A percentile compares a stretch with the other conserved stretches of the same genome.
Evolutionary conservation across 1,284 basidiomycete genomes (phyloP).

Genomic region (Thecaphora thlaspeos): DNA sequence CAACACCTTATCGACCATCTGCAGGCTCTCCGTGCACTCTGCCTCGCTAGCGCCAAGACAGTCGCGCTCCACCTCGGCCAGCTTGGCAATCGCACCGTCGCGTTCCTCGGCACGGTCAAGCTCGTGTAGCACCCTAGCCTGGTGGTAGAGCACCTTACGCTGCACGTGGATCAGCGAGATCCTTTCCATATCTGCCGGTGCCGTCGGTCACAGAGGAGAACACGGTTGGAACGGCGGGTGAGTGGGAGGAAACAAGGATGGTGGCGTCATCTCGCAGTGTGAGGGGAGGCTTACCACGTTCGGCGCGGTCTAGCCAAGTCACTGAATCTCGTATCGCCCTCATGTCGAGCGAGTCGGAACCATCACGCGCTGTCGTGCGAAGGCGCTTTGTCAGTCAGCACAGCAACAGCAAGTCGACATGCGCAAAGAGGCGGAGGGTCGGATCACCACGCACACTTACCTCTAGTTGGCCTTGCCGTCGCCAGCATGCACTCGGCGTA

Average conservation of each 20-base stretch:
- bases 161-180: conserved; percentile 5
- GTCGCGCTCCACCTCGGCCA: conserved; percentile 8
- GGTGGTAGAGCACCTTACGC: conserved; percentile 37
- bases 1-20: conserved; percentile 12
- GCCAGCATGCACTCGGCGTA: conserved; percentile 24
- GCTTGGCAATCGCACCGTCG: conserved; percentile 2
- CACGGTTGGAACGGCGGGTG: not conserved
- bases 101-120: conserved; percentile 6
- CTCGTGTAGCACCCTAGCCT: conserved; percentile 27
- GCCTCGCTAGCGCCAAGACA: conserved; percentile 11
- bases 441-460: too few species aligned
- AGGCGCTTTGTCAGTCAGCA: not conserved
- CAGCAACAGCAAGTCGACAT: too few species aligned
- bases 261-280: too few species aligned
- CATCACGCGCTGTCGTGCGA: too few species aligned
- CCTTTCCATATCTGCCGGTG: not conserved
- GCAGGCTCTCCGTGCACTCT: conserved; percentile 6
- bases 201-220: too few species aligned
- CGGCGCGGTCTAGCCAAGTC: conserved; percentile 18
- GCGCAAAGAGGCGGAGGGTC: too few species aligned
- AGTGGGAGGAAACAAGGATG: too few species aligned
- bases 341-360: not conserved
- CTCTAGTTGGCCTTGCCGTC: not conserved
- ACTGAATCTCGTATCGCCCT: conserved; percentile 3
- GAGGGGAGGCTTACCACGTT: conserved; percentile 13